Percentiles rank a stretch among this genome's conserved stretches.
These are phyloP conservation scores for Microdochium trichocladiopsis DNA, from an alignment of 2,329 filamentous ascomycete species.

Conservation along the genomic window DNA sequence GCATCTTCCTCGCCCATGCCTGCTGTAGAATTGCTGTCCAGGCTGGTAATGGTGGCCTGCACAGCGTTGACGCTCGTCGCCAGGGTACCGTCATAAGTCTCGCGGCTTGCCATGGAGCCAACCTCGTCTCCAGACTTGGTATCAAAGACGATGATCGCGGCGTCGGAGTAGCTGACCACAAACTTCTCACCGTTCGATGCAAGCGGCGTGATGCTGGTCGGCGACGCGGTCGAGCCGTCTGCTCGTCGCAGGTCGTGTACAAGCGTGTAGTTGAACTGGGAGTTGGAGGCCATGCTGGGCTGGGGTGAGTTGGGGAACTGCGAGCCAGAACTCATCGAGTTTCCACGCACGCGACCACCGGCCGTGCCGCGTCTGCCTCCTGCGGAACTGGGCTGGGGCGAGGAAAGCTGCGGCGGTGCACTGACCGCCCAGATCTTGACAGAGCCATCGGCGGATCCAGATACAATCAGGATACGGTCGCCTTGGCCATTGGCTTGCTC, in stretches of 20 bases:
- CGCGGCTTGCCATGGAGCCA: constrained; percentile 84
- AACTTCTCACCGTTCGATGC: constrained; percentile 78
- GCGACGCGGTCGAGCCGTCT: constrained; percentile 61
- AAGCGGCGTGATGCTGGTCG: constrained; percentile 90
- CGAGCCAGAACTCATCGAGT: constrained; percentile 91
- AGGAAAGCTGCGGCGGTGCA: constrained; percentile 77
- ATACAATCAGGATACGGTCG: constrained; percentile 84
- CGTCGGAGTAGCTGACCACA: constrained; percentile 87
- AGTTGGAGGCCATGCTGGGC: constrained; percentile 76
- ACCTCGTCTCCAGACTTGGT: constrained; percentile 88
- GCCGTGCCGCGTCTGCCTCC: constrained; percentile 46
- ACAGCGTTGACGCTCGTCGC: constrained; percentile 83
- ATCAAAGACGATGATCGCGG: constrained; percentile 85
- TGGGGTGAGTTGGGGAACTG: constrained; percentile 88
- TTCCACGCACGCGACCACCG: constrained; percentile 72
- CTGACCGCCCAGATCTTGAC: constrained; percentile 94
- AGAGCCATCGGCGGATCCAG: constrained; percentile 83
- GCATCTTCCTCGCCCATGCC: constrained; percentile 68
- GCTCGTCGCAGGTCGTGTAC: constrained; percentile 76
- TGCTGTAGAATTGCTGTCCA: constrained; percentile 61
- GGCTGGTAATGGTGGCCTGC: constrained; percentile 75
- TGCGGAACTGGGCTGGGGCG: constrained; percentile 62
- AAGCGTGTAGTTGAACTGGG: constrained; percentile 80
- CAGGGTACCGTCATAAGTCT: constrained; percentile 82
- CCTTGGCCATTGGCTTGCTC: constrained; percentile 64